A percentile compares a stretch with the other conserved stretches of the same genome.
Conservation (phyloP, 768 basidiomycete species). For the Russula sp. region DNA sequence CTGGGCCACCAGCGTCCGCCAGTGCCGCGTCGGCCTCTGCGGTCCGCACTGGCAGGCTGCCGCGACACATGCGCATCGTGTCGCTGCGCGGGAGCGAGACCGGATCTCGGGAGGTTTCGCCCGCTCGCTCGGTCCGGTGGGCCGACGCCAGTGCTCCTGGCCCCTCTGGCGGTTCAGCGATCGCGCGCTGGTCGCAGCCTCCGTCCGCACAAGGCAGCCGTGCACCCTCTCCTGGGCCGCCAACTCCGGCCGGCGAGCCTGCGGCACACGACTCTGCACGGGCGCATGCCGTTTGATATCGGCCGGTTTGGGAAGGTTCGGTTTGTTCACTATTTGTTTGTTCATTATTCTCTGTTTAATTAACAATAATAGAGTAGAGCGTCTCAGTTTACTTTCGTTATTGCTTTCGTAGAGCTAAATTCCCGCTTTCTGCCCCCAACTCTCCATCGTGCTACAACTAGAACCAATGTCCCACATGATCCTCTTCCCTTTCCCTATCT, state of each 20-base stretch:
- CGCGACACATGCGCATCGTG: conserved; percentile 28
- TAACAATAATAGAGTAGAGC: too few species aligned
- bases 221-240: conserved; percentile 4
- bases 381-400: too few species aligned
- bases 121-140: conserved; percentile 42
- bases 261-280: neutral
- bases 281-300: neutral
- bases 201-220: conserved; percentile 11
- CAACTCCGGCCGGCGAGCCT: neutral
- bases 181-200: conserved; percentile 18
- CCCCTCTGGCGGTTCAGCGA: conserved; percentile 19
- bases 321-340: too few species aligned
- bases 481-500: too few species aligned
- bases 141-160: conserved; percentile 28
- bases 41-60: conserved; percentile 10
- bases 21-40: conserved; percentile 9
- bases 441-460: too few species aligned
- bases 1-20: neutral
- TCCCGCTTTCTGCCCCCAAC: too few species aligned
- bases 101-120: conserved; percentile 35
- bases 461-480: too few species aligned
- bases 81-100: conserved; percentile 26
- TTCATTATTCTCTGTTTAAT: too few species aligned
- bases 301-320: neutral
- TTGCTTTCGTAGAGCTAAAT: too few species aligned